Evolutionary conservation across 2,329 filamentous ascomycete genomes (phyloP).

Genomic region (Xylariaceae sp.): DNA sequence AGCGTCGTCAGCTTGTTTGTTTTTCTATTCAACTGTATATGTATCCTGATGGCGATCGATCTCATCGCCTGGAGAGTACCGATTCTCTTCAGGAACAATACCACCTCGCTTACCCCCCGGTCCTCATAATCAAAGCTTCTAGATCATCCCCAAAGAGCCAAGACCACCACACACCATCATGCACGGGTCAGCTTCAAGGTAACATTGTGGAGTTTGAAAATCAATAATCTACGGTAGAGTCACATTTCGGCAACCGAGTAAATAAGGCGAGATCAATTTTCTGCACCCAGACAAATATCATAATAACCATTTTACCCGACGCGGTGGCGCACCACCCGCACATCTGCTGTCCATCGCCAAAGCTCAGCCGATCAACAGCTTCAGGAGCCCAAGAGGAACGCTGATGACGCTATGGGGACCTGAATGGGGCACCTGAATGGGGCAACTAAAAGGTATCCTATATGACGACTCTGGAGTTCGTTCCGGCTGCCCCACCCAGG

Average conservation of each 20-base stretch:
- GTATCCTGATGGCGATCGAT: not conserved
- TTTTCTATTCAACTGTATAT: not conserved
- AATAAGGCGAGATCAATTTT: conserved; percentile 25
- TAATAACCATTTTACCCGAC: conserved; percentile 29
- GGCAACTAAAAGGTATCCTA: too few relatives aligned
- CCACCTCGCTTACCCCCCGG: conserved; percentile 1
- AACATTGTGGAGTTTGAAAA: conserved; percentile 21
- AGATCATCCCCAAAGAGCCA: conserved; percentile 1
- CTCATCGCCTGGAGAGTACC: not conserved
- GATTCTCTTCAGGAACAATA: conserved; percentile 8
- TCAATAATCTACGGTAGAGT: conserved; percentile 14
- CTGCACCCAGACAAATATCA: conserved; percentile 14
- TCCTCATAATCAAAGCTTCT: conserved; percentile 12
- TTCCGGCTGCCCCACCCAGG: not conserved
- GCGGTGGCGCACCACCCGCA: conserved; percentile 10
- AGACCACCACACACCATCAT: conserved; percentile 4
- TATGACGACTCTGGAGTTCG: too few relatives aligned
- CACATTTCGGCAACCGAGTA: conserved; percentile 27
- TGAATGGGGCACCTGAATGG: too few relatives aligned
- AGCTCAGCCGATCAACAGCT: conserved; percentile 2
- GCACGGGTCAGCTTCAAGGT: conserved; percentile 22
- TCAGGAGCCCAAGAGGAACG: not conserved
- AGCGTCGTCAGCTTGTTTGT: not conserved
- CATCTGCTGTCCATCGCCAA: conserved; percentile 1
- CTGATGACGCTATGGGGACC: not conserved